Evolutionary conservation across 2,329 filamentous ascomycete species (phyloP), one percentile per base, ranked within the genome.

Genomic region (Chaetothyriales sp.): DNA sequence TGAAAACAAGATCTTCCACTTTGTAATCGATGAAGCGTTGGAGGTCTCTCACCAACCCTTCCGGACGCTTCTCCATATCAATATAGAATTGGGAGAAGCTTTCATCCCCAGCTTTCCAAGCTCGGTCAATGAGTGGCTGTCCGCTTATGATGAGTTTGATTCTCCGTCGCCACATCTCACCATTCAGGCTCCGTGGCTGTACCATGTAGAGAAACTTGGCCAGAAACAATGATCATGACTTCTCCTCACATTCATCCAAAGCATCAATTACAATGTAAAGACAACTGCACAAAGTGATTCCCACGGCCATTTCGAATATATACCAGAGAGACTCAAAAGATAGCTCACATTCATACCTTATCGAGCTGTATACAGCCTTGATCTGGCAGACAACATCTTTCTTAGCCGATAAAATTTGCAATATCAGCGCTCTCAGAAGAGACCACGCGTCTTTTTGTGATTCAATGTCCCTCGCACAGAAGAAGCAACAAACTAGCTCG

Each of bases 191-290:
- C 29, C 19, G 19, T 18, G 52, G 19, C 29, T 15, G 49, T 10
- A 50, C 9, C 20, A 46, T 53, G 18, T 49, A 7, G 20, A 46
- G 25, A 43, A 55, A 20, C 33, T 52, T 54, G n/a, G 49, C 18
- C 37, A 54, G 50, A 40, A 54, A 43, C 18, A 43, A 22, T 28
- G 37, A 48, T 49, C 52, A 18, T 25, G 46, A 46, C 40, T 46
- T 46, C 44, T 52, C 53, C 18, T 55, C 53, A 47, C 53, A 55
- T 51, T 55, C 53, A 45, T 55, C 53, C 43, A 55, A 46, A n/a
- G 50, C 53, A 48, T 55, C 53, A 37, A 55, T 55, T 10, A 50
- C 46, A 29, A 55, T 50, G 53, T 55, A 55, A 25, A 55, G 22
- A 47, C 46, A 47, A 5, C 22, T 43, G 47, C 47, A 52, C 25